phyloP scores from a whole-genome alignment of 768 basidiomycete species.

The Lepiota venenata region DNA sequence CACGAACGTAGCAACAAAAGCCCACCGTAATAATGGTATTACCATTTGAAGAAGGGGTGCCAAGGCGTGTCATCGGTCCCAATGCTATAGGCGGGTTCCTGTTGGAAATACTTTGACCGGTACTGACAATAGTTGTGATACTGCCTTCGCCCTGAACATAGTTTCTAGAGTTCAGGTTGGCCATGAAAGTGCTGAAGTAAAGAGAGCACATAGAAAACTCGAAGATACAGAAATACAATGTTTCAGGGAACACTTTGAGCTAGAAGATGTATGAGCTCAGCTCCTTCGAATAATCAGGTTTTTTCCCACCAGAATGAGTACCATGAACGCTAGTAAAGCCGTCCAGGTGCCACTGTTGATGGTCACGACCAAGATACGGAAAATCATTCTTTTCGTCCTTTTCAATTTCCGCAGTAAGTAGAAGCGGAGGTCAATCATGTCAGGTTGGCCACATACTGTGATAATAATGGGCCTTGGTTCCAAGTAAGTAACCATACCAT shows the following conservation, averaged over 20 bases:
- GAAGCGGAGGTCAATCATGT: not conserved
- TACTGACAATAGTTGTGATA: not conserved
- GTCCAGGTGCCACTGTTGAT: slow-evolving; percentile 17
- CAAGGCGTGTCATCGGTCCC: not conserved
- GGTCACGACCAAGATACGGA: slow-evolving; percentile 11
- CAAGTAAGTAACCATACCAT: not conserved
- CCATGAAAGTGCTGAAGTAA: slow-evolving; percentile 30
- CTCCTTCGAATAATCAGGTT: not conserved
- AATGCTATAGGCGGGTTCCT: not conserved
- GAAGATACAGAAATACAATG: slow-evolving; percentile 16
- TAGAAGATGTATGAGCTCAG: not conserved
- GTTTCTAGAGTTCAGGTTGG: slow-evolving; percentile 26
- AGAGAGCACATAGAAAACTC: slow-evolving; percentile 28
- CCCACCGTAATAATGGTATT: not conserved
- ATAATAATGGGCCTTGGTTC: not conserved
- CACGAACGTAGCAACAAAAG: not conserved
- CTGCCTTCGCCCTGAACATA: not conserved
- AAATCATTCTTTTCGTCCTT: slow-evolving; percentile 10
- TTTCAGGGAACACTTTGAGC: slow-evolving; percentile 10
- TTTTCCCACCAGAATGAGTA: slow-evolving; percentile 8
- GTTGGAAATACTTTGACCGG: not conserved
- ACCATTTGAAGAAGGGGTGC: not conserved
- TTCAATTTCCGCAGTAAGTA: not conserved
- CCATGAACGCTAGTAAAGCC: slow-evolving; percentile 13
- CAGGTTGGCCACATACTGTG: not conserved